Base-by-base conservation (phyloP, 1,284 basidiomycete genomes). In the Ganoderma lingzhi region DNA sequence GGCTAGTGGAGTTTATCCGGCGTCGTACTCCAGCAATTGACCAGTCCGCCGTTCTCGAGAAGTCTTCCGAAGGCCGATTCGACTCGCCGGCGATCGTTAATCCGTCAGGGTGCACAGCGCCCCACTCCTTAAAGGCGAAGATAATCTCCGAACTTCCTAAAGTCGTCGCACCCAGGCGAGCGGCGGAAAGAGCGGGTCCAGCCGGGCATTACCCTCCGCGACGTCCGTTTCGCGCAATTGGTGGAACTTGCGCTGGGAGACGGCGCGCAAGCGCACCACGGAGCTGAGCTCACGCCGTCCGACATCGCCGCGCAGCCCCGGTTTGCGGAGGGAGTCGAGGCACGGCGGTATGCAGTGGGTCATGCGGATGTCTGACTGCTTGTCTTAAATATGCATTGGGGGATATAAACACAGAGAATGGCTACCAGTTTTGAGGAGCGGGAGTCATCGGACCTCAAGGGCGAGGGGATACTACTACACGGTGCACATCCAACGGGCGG, bases 171-270 rank as follows among this genome's bases (percentile, higher is more conserved):
- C 10, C 51, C 55, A 0, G 64, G 61, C 1, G 69, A 69, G 56
- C 51, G 55, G 10, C 67, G 58, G 66, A 69, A 63, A 42, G 74
- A 68, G 15, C 72, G 62, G 63, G 42, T 60, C 3, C 71, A 78
- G 23, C 80, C 83, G 0, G 85, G 84, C 0, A 79, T 90, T 62
- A 89, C 88, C 0, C 73, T 80, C 2, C 86, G 87, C 60, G 89
- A 90, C 73, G 70, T 89, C 51, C 86, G 87, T 44, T 80, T 88
- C 48, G 88, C 87, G 2, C 67, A 69, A 23, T 51, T 73, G n/a
- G 10, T 74, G 30, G 76, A 76, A 51, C 32, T 58, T 6, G 45
- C 48, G 9, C 66, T 70, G 41, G 42, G 45, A 8, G 23, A 6
- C 9, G 59, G 64, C 23, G 37, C 64, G 65, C 64, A 2, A 10